These are phyloP conservation scores for Pichia membranifaciens DNA, from an alignment of 805 yeast species.

Conservation along the genomic window DNA sequence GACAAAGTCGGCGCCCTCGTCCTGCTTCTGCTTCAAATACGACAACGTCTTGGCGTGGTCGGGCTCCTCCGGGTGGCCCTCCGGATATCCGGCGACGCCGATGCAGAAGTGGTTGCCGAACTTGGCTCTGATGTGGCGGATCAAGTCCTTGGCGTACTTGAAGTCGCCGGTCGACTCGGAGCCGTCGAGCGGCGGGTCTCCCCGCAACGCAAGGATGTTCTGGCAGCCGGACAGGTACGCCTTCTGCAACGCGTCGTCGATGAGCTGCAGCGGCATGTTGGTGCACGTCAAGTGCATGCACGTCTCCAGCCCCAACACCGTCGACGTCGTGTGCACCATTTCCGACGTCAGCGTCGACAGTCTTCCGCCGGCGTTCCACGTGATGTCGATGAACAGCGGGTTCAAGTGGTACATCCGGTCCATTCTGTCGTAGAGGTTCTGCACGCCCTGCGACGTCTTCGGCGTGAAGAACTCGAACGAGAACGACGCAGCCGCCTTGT, in stretches of 20 bases:
- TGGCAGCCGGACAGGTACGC: constrained; percentile 93
- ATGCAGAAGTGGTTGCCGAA: constrained; percentile 89
- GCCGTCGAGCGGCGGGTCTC: constrained; percentile 85
- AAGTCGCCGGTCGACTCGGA: constrained; percentile 78
- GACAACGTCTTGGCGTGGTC: constrained; percentile 46
- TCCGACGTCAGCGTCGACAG: constrained; percentile 80
- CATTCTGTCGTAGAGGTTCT: constrained; percentile 92
- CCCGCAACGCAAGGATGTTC: constrained; percentile 88
- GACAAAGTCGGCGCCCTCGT: constrained; percentile 90
- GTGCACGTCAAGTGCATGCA: constrained; percentile 98
- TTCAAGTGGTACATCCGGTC: constrained; percentile 91
- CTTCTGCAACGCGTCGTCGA: constrained; percentile 77
- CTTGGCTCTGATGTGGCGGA: constrained; percentile 62
- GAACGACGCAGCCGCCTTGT: constrained; percentile 55
- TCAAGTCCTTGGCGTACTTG: constrained; percentile 81
- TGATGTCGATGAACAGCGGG: constrained; percentile 90
- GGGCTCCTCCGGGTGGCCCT: constrained; percentile 89
- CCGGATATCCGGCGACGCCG: constrained; percentile 97
- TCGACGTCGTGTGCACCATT: constrained; percentile 84
- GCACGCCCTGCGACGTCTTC: constrained; percentile 94
- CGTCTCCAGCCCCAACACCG: constrained; percentile 86
- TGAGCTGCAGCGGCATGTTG: constrained; percentile 75
- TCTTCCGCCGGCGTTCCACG: constrained; percentile 98
- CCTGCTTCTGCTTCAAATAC: constrained; percentile 80
- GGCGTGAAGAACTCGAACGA: constrained; percentile 98